These are phyloP conservation scores for Colletotrichum sp. DNA, from an alignment of 2,329 filamentous ascomycete species.

Conservation along the genomic window DNA sequence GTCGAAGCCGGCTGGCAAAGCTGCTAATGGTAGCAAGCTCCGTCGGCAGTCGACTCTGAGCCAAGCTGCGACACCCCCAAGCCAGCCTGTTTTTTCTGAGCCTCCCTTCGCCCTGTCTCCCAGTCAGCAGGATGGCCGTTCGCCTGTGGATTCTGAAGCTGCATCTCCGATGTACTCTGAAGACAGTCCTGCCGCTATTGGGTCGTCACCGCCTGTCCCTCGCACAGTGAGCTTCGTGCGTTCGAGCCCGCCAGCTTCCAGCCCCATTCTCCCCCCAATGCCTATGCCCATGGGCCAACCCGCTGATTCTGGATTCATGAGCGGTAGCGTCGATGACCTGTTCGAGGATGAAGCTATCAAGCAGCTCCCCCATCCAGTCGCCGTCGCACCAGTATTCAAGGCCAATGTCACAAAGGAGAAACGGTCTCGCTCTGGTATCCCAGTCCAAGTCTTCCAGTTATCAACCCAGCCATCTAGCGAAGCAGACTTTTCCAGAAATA, in stretches of 20 bases:
- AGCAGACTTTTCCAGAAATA: background rate
- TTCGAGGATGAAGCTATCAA: constrained; percentile 66
- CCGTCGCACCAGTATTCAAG: constrained; percentile 27
- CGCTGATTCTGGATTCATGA: constrained; percentile 86
- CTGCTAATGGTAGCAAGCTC: constrained; percentile 51
- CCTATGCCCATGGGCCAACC: constrained; percentile 63
- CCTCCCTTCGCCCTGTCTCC: constrained; percentile 53
- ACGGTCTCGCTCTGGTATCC: constrained; percentile 31
- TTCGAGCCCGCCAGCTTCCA: constrained; percentile 75
- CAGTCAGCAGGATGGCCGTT: constrained; percentile 55
- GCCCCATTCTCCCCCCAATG: constrained; percentile 75
- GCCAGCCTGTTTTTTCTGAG: constrained; percentile 38
- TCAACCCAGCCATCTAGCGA: constrained; percentile 12
- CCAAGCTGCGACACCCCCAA: constrained; percentile 40
- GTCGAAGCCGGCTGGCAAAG: constrained; percentile 32
- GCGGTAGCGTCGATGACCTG: constrained; percentile 73
- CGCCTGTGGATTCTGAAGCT: constrained; percentile 56
- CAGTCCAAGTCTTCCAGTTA: constrained; percentile 49
- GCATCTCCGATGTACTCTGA: constrained; percentile 60
- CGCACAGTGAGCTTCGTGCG: constrained; percentile 59
- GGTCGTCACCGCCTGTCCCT: constrained; percentile 87
- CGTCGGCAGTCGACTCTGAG: constrained; percentile 66
- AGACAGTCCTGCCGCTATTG: constrained; percentile 80
- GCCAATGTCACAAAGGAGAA: constrained; percentile 38
- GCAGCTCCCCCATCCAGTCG: constrained; percentile 38